Base-by-base conservation (phyloP, 2,329 filamentous ascomycete genomes). In the Epichloe festucae region DNA sequence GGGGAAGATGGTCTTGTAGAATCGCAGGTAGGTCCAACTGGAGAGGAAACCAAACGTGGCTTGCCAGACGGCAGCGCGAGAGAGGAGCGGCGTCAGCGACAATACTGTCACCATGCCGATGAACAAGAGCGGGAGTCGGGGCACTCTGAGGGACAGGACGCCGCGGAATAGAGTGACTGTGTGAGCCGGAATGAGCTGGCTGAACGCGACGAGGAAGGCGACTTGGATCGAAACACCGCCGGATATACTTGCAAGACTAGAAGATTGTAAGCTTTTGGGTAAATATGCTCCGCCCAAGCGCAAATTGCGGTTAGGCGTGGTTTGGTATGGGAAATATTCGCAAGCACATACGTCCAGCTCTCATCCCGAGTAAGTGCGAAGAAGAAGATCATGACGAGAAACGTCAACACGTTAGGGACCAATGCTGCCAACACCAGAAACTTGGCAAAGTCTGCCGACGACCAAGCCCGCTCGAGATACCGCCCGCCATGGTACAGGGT, bases 381-480 rank as follows among this genome's bases (percentile, higher is more conserved):
- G 69, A 87, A 82, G n/a, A 84, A 61, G 38, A 89, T 75, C 68
- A 93, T 85, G 56, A 86, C 72, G 31, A 81, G 70, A 63, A 93
- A 89, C 52, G 82, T 82, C 54, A 89, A 62, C 17, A 86, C 58
- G 67, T 96, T 97, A 36, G 93, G 89, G 51, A 95, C 75, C 62
- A 95, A 67, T 14, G 87, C 76, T 47, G 85, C 78, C 57, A 95
- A 76, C 15, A 87, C 72, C 46, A 96, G 74, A 66, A 96, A 96
- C 69, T 95, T 96, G 62, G 82, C 88, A 66, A 96, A 88, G 67
- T 97, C 91, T 52, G 79, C 80, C 27, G 88, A 91, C 35, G 89
- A 90, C 93, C 91, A 98, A 36, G 93, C 91, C 62, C 93, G 78
- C 76, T 98, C 93, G 21, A 98, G 79, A 67, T 98, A 98, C 60